A percentile compares a stretch with the other conserved stretches of the same genome.
Conservation (phyloP, 441 rosid genomes). For the Raphanus hybrid region DNA sequence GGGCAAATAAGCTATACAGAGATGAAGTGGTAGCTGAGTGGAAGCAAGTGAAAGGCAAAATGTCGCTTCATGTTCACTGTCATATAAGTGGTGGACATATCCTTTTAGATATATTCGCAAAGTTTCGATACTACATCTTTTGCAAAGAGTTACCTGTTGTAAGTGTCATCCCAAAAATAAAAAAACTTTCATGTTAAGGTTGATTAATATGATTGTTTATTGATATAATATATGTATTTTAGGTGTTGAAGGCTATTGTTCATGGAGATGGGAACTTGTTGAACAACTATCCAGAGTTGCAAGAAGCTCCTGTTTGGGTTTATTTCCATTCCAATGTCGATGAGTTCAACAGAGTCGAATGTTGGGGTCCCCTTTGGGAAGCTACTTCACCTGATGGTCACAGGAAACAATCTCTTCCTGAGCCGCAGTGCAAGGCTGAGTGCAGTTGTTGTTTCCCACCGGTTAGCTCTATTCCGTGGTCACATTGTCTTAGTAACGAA, state of each 20-base stretch:
- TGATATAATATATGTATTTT: too few species aligned
- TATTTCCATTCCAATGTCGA: too few species aligned
- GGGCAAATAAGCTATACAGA: slow-evolving; percentile 82
- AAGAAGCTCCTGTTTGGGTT: too few species aligned
- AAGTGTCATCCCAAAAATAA: slow-evolving; percentile 18
- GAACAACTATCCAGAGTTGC: too few species aligned
- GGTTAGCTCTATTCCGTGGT: slow-evolving; percentile 66
- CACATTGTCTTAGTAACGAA: slow-evolving; percentile 36
- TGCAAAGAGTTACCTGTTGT: slow-evolving; percentile 94
- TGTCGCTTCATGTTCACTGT: slow-evolving; percentile 97
- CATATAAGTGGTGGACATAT: slow-evolving; percentile 97
- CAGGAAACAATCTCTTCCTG: slow-evolving; percentile 28
- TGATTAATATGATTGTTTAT: too few species aligned
- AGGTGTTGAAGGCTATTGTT: too few species aligned
- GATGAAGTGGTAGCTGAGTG: slow-evolving; percentile 98
- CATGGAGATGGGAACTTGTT: too few species aligned
- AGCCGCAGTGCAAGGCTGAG: slow-evolving; percentile 44
- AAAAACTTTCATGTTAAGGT: too few species aligned
- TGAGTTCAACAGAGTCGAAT: slow-evolving; percentile 79
- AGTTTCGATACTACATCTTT: slow-evolving; percentile 84
- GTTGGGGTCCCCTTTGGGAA: too few species aligned
- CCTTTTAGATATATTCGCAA: slow-evolving; percentile 72
- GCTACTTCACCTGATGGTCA: slow-evolving; percentile 36
- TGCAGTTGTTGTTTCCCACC: slow-evolving; percentile 86
- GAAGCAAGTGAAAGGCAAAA: slow-evolving; percentile 87